These are phyloP conservation scores for Phaseolus lunatus DNA, from an alignment of 306 rosid species.

Conservation along the genomic window DNA sequence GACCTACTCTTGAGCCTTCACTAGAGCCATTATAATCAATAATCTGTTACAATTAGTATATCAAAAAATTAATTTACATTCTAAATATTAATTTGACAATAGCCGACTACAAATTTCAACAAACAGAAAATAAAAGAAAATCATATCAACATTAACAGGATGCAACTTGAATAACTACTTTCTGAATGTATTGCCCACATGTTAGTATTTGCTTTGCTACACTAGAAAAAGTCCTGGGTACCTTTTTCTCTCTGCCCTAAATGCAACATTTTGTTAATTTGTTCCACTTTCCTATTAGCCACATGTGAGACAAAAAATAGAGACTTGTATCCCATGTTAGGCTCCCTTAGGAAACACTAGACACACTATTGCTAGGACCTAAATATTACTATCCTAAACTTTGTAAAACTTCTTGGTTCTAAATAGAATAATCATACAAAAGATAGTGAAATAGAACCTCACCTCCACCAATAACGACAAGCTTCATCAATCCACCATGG, in stretches of 20 bases:
- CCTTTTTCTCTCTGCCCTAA: neutral
- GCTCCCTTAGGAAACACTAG: constrained; percentile 3
- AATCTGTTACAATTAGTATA: constrained; percentile 8
- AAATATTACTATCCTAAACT: constrained; percentile 33
- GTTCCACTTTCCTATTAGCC: neutral
- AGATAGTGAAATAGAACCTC: constrained; percentile 39
- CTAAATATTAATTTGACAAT: constrained; percentile 6
- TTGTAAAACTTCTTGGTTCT: constrained; percentile 15
- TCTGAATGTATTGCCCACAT: constrained; percentile 11
- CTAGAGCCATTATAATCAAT: constrained; percentile 18
- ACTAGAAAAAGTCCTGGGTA: constrained; percentile 6
- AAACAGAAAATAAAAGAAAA: neutral
- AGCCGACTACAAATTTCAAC: constrained; percentile 4
- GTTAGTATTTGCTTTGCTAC: constrained; percentile 31
- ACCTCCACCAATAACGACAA: constrained; percentile 99
- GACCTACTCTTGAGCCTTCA: constrained; percentile 36
- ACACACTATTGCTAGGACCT: constrained; percentile 34
- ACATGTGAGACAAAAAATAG: neutral
- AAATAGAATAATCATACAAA: constrained; percentile 12
- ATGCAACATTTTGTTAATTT: neutral
- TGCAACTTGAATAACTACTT: neutral
- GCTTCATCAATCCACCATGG: constrained; percentile 99
- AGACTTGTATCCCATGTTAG: constrained; percentile 25
- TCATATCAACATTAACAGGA: constrained; percentile 9
- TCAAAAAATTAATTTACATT: constrained; percentile 26